Base-by-base conservation (phyloP, 208 protist genomes). In the Leishmania major region DNA sequence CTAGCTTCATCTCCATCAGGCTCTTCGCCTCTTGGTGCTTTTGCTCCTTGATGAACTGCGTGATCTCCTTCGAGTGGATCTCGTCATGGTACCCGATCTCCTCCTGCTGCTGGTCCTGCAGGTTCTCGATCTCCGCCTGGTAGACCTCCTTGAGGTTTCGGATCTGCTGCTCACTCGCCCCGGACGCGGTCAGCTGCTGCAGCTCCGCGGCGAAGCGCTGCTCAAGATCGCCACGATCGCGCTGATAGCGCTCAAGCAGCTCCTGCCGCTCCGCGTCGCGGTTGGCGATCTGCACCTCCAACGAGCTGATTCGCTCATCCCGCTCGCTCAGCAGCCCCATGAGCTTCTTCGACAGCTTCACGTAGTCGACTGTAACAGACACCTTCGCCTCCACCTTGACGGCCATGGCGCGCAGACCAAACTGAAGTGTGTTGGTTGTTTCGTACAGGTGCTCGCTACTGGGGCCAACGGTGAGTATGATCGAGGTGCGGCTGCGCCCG, bases 391-490 rank as follows among this genome's bases (percentile, higher is more conserved):
- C 75, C 17, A 96, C 93, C 84, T 97, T 97, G 43, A 97, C 93
- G 40, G 89, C 92, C 93, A 98, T 98, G 15, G 93, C 94, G 6
- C 91, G 90, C 51, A 95, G 84, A 25, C 95, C 93, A 84, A 98
- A 97, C 82, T 96, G 91, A 15, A 97, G 83, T 17, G 93, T 88
- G 86, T 96, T 96, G 43, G 95, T 94, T 2, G 95, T 97, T 77
- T 96, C 95, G 74, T 96, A 93, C 19, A 96, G 79, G 74, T 96
- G 92, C 80, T 96, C 86, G 79, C 91, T 96, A 84, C 93, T 95
- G 10, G 95, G 95, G 53, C 95, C 95, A 43, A 97, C 88, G 45
- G 95, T 97, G 55, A 97, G 87, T 79, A 97, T 94, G 79, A 97
- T 96, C 19, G 95, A 95, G 37, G 92, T 96, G 78, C 93, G 92